Conservation (phyloP, 2,329 filamentous ascomycete species). For the Penicillium psychrosexuale region DNA sequence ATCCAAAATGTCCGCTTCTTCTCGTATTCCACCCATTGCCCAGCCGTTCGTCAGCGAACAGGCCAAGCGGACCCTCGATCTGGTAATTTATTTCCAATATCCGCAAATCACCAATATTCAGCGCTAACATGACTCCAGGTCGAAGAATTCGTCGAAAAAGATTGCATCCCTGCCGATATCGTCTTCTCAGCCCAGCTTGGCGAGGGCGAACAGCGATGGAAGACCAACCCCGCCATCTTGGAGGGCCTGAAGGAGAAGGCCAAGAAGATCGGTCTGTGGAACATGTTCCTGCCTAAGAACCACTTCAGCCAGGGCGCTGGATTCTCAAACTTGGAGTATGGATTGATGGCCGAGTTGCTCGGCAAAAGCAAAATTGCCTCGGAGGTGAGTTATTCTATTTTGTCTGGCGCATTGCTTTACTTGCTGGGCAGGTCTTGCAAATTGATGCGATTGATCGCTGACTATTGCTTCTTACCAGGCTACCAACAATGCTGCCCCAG, state of each 20-base stretch:
- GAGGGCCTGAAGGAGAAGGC: constrained; percentile 88
- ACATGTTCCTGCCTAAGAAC: constrained; percentile 93
- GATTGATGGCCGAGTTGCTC: constrained; percentile 93
- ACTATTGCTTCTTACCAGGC: constrained; percentile 46
- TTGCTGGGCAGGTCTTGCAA: no score
- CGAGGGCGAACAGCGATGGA: constrained; percentile 72
- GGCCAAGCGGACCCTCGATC: constrained; percentile 78
- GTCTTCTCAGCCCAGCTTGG: constrained; percentile 79
- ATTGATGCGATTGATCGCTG: neutral
- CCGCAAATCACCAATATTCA: neutral
- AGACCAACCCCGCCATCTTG: constrained; percentile 72
- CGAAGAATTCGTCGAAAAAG: constrained; percentile 94
- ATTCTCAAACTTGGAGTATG: constrained; percentile 94
- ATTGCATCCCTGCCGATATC: constrained; percentile 82
- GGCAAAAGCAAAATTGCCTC: constrained; percentile 81
- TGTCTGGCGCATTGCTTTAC: constrained; percentile 1
- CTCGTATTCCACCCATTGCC: constrained; percentile 58
- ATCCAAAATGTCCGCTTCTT: constrained; percentile 48
- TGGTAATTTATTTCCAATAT: constrained; percentile 47
- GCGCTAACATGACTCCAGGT: constrained; percentile 51
- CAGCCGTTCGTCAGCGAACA: constrained; percentile 71
- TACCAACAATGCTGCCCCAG: constrained; percentile 84
- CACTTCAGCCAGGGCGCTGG: constrained; percentile 95
- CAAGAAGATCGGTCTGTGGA: constrained; percentile 83
- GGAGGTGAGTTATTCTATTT: constrained; percentile 49